Evolutionary conservation across 2,329 filamentous ascomycete genomes (phyloP).

Genomic region (Aspergillus sp.): DNA sequence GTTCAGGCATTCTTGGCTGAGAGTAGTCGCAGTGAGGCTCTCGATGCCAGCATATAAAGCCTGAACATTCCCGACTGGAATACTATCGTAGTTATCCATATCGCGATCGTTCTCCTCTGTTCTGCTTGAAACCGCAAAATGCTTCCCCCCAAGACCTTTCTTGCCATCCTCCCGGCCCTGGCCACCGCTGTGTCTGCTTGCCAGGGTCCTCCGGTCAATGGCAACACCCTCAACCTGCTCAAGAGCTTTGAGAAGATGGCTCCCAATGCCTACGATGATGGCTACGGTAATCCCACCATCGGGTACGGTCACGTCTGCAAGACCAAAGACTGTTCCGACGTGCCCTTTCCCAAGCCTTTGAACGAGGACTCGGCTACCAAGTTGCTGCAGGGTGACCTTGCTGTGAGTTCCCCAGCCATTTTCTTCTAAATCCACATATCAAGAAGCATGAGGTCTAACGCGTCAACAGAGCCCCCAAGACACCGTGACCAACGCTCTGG

Average conservation of each 20-base stretch:
- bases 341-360: slow-evolving; percentile 41
- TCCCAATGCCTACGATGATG: slow-evolving; percentile 28
- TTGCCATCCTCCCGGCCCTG: slow-evolving; percentile 1
- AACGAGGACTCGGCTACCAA: slow-evolving; percentile 33
- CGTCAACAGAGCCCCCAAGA: slow-evolving; percentile 31
- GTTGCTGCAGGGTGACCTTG: slow-evolving; percentile 37
- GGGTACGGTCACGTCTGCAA: slow-evolving; percentile 46
- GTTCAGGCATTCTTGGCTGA: too few species aligned
- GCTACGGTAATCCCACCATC: slow-evolving; percentile 42
- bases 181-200: slow-evolving; percentile 5
- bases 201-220: slow-evolving; percentile 22
- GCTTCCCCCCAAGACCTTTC: slow-evolving; percentile 3
- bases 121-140: neutral
- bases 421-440: too few species aligned
- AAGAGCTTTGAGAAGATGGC: slow-evolving; percentile 33
- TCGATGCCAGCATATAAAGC: too few species aligned
- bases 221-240: slow-evolving; percentile 28
- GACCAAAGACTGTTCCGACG: slow-evolving; percentile 36
- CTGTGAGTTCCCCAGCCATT: slow-evolving; percentile 13
- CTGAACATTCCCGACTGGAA: too few species aligned
- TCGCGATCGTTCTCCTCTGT: too few species aligned
- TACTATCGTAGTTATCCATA: too few species aligned
- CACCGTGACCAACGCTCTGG: slow-evolving; percentile 34
- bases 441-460: neutral
- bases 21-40: too few species aligned